Base-by-base conservation (phyloP, 306 rosid species). In the Casuarina cunninghamiana region DNA sequence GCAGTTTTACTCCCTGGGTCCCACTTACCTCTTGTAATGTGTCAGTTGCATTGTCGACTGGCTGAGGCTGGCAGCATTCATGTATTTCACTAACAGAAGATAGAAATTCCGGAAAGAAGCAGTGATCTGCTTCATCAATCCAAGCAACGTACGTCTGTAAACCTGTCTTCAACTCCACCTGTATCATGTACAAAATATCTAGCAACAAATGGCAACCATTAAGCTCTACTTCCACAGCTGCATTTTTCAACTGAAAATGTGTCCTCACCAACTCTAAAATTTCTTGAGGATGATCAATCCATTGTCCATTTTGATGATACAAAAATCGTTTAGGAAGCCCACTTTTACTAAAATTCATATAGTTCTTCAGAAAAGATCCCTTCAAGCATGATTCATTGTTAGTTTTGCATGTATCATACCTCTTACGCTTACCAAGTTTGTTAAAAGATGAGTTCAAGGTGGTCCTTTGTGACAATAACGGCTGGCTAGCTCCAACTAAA, bases 61-160 rank as follows among this genome's bases (percentile, higher is more conserved):
- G 55, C 48, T 78, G 82, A 55, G 82, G 49, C 43, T 78, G 70
- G 77, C 75, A 75, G 75, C 72, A 78, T 71, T 57, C 69, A 72
- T 48, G 7, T 15, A 74, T 73, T 65, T 78, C 88, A 71, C 83
- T 86, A 53, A 76, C 80, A 21, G 83, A 58, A 48, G 81, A 72
- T 84, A 50, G 88, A 69, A 80, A 75, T 87, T 91, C 96, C 6
- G 98, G 98, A 86, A 95, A 95, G 87, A 91, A 95, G 87, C 97
- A 95, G 58, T 54, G 35, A 54, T 93, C 97, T 15, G 88, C 77
- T 77, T 89, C 97, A 82, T 95, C 98, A 77, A 95, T 95, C 97
- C 97, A 95, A 19, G 97, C 98, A 67, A 95, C 87, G 76, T 90
- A 91, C 21, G 84, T 84, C 68, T 86, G 91, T 71, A 80, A 76